These are phyloP conservation scores for Lentinula sp. DNA, from an alignment of 768 basidiomycete genomes.

Conservation along the genomic window DNA sequence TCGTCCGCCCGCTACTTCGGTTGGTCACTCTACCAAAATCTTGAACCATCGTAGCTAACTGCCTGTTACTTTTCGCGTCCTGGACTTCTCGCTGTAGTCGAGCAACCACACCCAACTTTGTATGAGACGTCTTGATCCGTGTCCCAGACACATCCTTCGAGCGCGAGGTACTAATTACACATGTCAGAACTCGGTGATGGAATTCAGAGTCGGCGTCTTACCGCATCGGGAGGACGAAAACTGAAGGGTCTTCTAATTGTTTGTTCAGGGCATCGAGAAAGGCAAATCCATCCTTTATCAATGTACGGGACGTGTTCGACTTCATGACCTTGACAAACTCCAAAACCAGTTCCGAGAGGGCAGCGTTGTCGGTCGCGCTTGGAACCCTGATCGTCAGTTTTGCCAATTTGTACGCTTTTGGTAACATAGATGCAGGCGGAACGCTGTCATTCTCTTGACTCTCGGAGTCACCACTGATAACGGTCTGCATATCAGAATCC, in stretches of 20 bases:
- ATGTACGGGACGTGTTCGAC: constrained; percentile 55
- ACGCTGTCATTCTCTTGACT: constrained; percentile 9
- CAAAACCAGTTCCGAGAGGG: constrained; percentile 46
- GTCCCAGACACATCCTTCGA: neutral
- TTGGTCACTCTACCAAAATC: constrained; percentile 70
- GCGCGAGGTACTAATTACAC: neutral
- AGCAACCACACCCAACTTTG: constrained; percentile 56
- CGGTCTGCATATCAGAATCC: constrained; percentile 22
- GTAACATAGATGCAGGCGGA: constrained; percentile 24
- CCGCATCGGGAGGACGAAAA: constrained; percentile 51
- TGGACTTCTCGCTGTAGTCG: constrained; percentile 50
- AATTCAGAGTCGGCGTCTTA: constrained; percentile 20
- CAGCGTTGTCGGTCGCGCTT: constrained; percentile 45
- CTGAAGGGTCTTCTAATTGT: constrained; percentile 64
- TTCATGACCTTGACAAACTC: constrained; percentile 62
- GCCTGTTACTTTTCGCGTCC: constrained; percentile 43
- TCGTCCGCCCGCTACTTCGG: constrained; percentile 58
- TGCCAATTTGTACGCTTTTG: constrained; percentile 50
- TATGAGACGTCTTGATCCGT: constrained; percentile 23
- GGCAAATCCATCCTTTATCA: constrained; percentile 65
- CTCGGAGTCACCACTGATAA: constrained; percentile 37
- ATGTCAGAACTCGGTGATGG: neutral
- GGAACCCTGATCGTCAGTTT: constrained; percentile 37
- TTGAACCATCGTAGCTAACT: constrained; percentile 57
- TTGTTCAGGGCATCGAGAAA: constrained; percentile 68